Conservation (phyloP, 306 rosid species). For the Crotalaria pallida region DNA sequence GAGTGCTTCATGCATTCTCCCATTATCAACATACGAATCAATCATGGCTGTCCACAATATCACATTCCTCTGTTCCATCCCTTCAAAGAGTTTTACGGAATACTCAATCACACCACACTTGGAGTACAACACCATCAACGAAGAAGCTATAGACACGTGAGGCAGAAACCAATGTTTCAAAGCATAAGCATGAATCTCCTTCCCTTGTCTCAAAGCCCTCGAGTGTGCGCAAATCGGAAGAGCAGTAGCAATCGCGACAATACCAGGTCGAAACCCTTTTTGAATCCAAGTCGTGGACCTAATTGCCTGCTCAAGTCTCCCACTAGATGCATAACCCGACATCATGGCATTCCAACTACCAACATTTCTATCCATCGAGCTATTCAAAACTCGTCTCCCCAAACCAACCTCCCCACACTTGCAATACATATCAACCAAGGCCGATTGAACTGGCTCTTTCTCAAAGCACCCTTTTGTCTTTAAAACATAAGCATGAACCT, state of each 20-base stretch:
- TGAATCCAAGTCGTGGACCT: slow-evolving; percentile 57
- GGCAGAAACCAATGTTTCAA: slow-evolving; percentile 57
- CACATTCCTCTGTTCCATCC: slow-evolving; percentile 51
- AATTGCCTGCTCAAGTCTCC: slow-evolving; percentile 59
- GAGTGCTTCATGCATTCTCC: slow-evolving; percentile 34
- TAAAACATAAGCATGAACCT: slow-evolving; percentile 58
- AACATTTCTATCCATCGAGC: slow-evolving; percentile 44
- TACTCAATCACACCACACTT: slow-evolving; percentile 56
- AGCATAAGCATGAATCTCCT: slow-evolving; percentile 74
- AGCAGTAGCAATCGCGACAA: slow-evolving; percentile 47
- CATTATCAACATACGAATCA: slow-evolving; percentile 49
- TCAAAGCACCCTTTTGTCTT: slow-evolving; percentile 40
- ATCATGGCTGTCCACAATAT: slow-evolving; percentile 77
- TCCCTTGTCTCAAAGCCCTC: slow-evolving; percentile 51
- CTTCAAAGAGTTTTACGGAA: slow-evolving; percentile 42
- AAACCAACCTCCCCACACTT: slow-evolving; percentile 68
- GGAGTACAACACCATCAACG: slow-evolving; percentile 72
- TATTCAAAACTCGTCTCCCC: slow-evolving; percentile 51
- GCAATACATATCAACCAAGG: slow-evolving; percentile 69
- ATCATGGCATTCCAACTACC: slow-evolving; percentile 67
- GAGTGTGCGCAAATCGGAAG: slow-evolving; percentile 66
- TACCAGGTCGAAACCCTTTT: slow-evolving; percentile 61
- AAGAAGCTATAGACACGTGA: slow-evolving; percentile 51
- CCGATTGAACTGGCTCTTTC: slow-evolving; percentile 50
- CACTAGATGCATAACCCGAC: slow-evolving; percentile 58